A percentile compares a stretch with the other conserved stretches of the same genome.
Conservation (phyloP, 2,329 filamentous ascomycete genomes). For the Ceratocystis alfenasii region DNA sequence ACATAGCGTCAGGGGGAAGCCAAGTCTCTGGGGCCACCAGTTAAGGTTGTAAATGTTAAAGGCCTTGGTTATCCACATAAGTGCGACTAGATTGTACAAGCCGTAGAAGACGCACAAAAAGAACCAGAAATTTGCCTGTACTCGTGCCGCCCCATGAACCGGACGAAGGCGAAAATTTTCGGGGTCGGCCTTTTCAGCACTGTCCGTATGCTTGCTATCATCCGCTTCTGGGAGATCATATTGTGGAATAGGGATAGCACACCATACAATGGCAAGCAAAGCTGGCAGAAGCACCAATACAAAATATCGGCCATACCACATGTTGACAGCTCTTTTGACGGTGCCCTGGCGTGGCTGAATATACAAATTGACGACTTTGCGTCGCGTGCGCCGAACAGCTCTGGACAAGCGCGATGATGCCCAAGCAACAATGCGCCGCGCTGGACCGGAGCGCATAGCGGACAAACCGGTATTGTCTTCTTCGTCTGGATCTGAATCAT, state of each 20-base stretch:
- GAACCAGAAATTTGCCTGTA: conserved; percentile 60
- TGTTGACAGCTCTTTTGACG: conserved; percentile 46
- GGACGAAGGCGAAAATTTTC: conserved; percentile 31
- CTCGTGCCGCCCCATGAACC: conserved; percentile 51
- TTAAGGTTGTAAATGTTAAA: conserved; percentile 61
- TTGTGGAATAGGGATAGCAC: conserved; percentile 52
- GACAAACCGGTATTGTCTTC: conserved; percentile 17
- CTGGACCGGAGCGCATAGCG: neutral
- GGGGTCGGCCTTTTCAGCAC: conserved; percentile 25
- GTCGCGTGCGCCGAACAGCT: conserved; percentile 25
- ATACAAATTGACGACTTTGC: conserved; percentile 42
- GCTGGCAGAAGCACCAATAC: conserved; percentile 51
- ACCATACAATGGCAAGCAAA: conserved; percentile 49
- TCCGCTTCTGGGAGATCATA: conserved; percentile 41
- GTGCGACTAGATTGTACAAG: conserved; percentile 53
- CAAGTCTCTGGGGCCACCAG: conserved; percentile 55
- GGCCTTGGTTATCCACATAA: conserved; percentile 60
- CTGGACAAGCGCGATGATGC: conserved; percentile 25
- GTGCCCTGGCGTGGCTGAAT: conserved; percentile 47
- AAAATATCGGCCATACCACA: conserved; percentile 53
- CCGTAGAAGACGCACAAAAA: conserved; percentile 59
- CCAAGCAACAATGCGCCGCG: conserved; percentile 4
- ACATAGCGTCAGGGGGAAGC: conserved; percentile 52
- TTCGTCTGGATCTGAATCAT: conserved; percentile 23
- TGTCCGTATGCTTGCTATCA: conserved; percentile 16